Conservation (phyloP, 176 grass and related monocot species). For the Ampelocalamus luodianensis region DNA sequence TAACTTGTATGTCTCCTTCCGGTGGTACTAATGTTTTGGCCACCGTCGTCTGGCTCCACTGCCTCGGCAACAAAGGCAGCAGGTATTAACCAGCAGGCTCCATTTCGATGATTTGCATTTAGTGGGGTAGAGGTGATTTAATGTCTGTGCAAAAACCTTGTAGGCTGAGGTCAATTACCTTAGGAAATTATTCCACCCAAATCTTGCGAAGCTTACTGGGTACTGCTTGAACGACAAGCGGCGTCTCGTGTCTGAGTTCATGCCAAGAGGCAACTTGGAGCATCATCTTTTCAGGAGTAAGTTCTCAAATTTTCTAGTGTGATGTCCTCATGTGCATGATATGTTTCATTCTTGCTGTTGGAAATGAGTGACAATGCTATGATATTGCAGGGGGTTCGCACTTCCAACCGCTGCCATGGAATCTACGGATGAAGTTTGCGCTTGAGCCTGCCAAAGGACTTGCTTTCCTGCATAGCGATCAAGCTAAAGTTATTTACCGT, state of each 20-base stretch:
- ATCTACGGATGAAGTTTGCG: constrained; percentile 78
- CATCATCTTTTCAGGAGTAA: constrained; percentile 99
- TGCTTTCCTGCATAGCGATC: constrained; percentile 85
- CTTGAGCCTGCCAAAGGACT: constrained; percentile 85
- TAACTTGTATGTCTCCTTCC: too few species aligned
- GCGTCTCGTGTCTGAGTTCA: constrained; percentile 87
- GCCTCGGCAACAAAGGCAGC: too few species aligned
- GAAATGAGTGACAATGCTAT: constrained; percentile 30
- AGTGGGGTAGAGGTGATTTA: not conserved
- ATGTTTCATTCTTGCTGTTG: constrained; percentile 38
- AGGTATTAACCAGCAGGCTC: too few species aligned
- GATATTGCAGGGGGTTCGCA: constrained; percentile 56
- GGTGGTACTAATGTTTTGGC: too few species aligned
- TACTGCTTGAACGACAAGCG: constrained; percentile 87
- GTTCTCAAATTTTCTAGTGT: constrained; percentile 19
- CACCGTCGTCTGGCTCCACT: too few species aligned
- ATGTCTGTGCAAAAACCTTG: constrained; percentile 35
- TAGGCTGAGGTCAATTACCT: constrained; percentile 96
- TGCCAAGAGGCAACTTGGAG: constrained; percentile 94
- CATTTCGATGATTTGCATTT: too few species aligned
- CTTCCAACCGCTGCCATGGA: constrained; percentile 87
- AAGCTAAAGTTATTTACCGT: constrained; percentile 89
- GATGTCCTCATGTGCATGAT: not conserved
- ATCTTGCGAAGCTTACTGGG: constrained; percentile 86
- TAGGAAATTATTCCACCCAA: constrained; percentile 73